Percentiles rank a stretch among this genome's conserved stretches.
Evolutionary conservation across 73 alveolate species (phyloP).

Genomic region (Breviolum minutum): DNA sequence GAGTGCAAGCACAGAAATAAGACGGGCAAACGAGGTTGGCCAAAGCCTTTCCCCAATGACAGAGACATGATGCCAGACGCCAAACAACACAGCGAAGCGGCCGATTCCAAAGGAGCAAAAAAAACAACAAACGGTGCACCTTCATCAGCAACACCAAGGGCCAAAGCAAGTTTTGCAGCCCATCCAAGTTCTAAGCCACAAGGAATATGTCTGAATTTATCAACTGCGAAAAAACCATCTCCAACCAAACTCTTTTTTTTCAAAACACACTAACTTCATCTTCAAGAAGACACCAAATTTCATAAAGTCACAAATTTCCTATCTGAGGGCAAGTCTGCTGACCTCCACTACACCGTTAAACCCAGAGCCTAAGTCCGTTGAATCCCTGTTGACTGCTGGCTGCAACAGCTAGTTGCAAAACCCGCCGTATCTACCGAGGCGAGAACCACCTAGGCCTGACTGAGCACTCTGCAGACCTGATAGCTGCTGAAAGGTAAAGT

Average conservation of each 20-base stretch:
- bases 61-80: background rate
- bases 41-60: conserved; percentile 18
- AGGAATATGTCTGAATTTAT: background rate
- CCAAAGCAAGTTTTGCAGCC: conserved; percentile 84
- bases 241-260: background rate
- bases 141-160: conserved; percentile 84
- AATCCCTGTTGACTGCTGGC: background rate
- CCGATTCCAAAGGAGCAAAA: no score
- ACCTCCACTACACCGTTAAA: conserved; percentile 80
- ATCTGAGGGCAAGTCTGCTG: conserved; percentile 21
- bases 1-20: background rate
- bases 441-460: conserved; percentile 72
- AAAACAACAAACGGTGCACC: background rate
- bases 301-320: background rate
- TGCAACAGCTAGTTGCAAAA: background rate
- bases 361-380: conserved; percentile 48
- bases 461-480: conserved; percentile 86
- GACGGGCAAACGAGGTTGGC: conserved; percentile 79
- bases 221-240: background rate
- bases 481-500: background rate
- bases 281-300: background rate
- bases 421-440: background rate
- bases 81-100: no score
- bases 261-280: background rate
- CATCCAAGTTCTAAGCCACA: conserved; percentile 55